Evolutionary conservation across 2,329 filamentous ascomycete species (phyloP).

Genomic region (Fusarium citri): DNA sequence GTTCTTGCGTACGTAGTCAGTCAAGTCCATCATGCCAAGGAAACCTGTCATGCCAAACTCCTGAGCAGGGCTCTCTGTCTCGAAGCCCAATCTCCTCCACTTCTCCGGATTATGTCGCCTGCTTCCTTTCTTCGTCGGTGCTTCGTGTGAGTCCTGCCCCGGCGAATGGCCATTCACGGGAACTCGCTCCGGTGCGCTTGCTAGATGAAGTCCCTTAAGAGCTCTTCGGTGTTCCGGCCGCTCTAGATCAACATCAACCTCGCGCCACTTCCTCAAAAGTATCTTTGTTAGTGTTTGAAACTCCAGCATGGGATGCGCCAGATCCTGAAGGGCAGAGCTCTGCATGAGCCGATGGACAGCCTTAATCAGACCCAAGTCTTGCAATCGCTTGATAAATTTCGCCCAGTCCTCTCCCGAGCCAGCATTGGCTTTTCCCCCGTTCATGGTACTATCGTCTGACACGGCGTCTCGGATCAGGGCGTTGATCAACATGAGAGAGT

Average conservation of each 20-base stretch:
- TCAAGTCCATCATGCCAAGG: slow-evolving; percentile 96
- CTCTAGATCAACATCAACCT: slow-evolving; percentile 86
- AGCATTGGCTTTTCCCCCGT: slow-evolving; percentile 46
- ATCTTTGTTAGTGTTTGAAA: slow-evolving; percentile 94
- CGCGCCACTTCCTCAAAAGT: slow-evolving; percentile 86
- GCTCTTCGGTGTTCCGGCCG: slow-evolving; percentile 88
- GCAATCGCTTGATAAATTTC: slow-evolving; percentile 91
- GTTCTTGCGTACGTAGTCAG: slow-evolving; percentile 91
- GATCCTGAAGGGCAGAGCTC: slow-evolving; percentile 88
- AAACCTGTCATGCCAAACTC: slow-evolving; percentile 91
- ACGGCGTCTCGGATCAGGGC: slow-evolving; percentile 93
- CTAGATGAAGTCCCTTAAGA: slow-evolving; percentile 85
- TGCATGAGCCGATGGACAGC: slow-evolving; percentile 95
- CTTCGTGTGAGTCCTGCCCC: slow-evolving; percentile 54
- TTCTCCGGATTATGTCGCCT: slow-evolving; percentile 87
- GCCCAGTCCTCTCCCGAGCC: slow-evolving; percentile 80
- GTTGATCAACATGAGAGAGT: slow-evolving; percentile 94
- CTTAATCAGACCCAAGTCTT: slow-evolving; percentile 92
- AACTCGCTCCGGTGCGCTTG: slow-evolving; percentile 75
- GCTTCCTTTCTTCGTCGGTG: slow-evolving; percentile 66
- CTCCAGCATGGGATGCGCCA: slow-evolving; percentile 89
- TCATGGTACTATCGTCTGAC: slow-evolving; percentile 72
- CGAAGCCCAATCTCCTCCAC: slow-evolving; percentile 92
- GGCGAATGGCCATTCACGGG: slow-evolving; percentile 54
- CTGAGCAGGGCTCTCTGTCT: slow-evolving; percentile 84